Percentiles rank a stretch among this genome's conserved stretches.
These are phyloP conservation scores for Colletotrichum musicola DNA, from an alignment of 2,329 filamentous ascomycete genomes.

Conservation along the genomic window DNA sequence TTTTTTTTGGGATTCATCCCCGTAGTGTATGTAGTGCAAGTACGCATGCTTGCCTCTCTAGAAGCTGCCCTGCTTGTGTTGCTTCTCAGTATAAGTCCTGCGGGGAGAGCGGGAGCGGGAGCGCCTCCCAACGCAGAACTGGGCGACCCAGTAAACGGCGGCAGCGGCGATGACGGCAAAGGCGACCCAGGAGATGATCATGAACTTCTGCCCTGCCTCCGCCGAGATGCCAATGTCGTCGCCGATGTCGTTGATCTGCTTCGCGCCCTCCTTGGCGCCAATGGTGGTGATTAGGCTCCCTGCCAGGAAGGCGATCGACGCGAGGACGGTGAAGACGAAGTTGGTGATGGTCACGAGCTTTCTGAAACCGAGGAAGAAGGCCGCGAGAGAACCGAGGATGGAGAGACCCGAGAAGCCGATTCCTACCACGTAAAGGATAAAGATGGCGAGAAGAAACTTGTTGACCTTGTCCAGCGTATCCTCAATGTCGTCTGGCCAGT, in stretches of 20 bases:
- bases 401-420: slow-evolving; percentile 57
- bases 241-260: slow-evolving; percentile 57
- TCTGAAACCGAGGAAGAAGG: slow-evolving; percentile 49
- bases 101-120: slow-evolving; percentile 47
- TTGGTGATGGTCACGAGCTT: slow-evolving; percentile 50
- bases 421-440: slow-evolving; percentile 62
- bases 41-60: slow-evolving; percentile 27
- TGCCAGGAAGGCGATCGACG: slow-evolving; percentile 52
- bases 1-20: background rate
- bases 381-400: slow-evolving; percentile 54
- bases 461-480: slow-evolving; percentile 64
- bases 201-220: slow-evolving; percentile 57
- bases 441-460: slow-evolving; percentile 59
- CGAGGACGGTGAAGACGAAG: slow-evolving; percentile 51
- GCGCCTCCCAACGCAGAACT: slow-evolving; percentile 48
- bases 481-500: slow-evolving; percentile 59
- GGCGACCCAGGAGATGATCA: slow-evolving; percentile 61
- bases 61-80: slow-evolving; percentile 45
- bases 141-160: slow-evolving; percentile 55
- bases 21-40: no score
- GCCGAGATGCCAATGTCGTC: slow-evolving; percentile 60
- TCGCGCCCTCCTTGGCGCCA: slow-evolving; percentile 54
- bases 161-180: slow-evolving; percentile 58
- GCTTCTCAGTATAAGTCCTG: slow-evolving; percentile 35
- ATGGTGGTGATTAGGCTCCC: slow-evolving; percentile 59